Percentiles rank a stretch among this genome's conserved stretches.
Evolutionary conservation across 2,329 filamentous ascomycete species (phyloP).

Genomic region (Ascochyta koolunga): DNA sequence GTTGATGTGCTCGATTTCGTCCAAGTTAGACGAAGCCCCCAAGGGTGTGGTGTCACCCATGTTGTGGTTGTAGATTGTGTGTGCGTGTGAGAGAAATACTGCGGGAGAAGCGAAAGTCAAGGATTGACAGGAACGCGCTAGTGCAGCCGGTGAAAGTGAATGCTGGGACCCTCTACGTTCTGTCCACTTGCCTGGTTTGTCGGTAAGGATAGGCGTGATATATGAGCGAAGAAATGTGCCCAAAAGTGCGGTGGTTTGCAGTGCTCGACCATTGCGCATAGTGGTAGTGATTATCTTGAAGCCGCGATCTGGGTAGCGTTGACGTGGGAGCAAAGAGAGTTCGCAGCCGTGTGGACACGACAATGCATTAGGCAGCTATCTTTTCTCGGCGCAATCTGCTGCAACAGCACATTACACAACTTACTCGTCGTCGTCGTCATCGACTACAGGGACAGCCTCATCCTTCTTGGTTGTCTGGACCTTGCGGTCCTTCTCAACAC

Average conservation of each 20-base stretch:
- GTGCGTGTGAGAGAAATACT: too few species aligned
- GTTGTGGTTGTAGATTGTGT: too few species aligned
- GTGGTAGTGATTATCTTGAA: neutral
- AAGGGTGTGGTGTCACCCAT: too few species aligned
- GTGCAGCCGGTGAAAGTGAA: neutral
- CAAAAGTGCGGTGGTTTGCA: too few species aligned
- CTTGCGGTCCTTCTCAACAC: conserved; percentile 42
- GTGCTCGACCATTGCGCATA: too few species aligned
- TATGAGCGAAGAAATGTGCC: too few species aligned
- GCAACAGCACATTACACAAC: neutral
- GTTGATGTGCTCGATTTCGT: too few species aligned
- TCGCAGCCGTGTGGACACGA: neutral
- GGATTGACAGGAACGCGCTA: neutral
- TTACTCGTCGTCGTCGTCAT: conserved; percentile 37
- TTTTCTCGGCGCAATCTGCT: neutral
- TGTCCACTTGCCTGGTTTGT: neutral
- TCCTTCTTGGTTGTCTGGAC: conserved; percentile 38
- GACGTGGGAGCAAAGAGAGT: neutral
- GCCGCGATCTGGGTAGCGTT: neutral
- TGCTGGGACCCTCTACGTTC: neutral
- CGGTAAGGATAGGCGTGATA: too few species aligned
- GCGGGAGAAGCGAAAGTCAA: neutral
- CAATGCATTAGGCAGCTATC: neutral
- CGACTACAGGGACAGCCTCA: conserved; percentile 41
- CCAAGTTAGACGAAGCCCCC: too few species aligned